Evolutionary conservation across 2,329 filamentous ascomycete genomes (phyloP), one percentile per base, ranked within the genome.

Genomic region (Colletotrichum gloeosporioides): DNA sequence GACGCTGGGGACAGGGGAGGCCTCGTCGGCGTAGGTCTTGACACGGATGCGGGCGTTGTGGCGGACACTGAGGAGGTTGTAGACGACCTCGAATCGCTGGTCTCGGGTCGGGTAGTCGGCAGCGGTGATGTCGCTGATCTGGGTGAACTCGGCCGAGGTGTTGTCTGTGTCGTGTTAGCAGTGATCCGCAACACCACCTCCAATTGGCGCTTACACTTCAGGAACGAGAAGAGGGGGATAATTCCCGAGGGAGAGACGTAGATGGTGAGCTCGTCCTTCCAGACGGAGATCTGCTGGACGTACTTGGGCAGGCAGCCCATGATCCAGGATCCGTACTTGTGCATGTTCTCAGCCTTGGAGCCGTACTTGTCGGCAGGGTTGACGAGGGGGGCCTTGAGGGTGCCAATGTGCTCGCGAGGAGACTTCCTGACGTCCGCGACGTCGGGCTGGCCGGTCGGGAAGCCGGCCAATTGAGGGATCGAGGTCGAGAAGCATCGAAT

Each of bases 1-100:
- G 80, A 98, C 90, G 85, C 95, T 98, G 55, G 97, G 97, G 0
- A 99, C 95, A 2, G 97, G 96, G 6, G 95, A 95, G 9, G 95
- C 95, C 89, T 99, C 97, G 83, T 99, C 96, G 81, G 96, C 96
- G 85, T 99, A 99, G 64, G 97, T 99, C 93, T 99, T 99, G 84
- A 99, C 96, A 77, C 97, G 93, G 86, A 99, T 97, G 80, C 97
- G 95, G 70, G 96, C 94, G 88, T 99, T 99, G 90, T 99, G 96
- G 80, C 97, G 94, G 82, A 99, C 94, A 80, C 95, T 98, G 78
- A 99, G 93, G 79, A 99, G 87, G 88, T 99, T 98, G 91, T 99
- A 99, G 80, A 99, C 96, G 78, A 99, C 91, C 89, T 99, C 97
- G 87, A 99, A 99, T 77, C 97, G 95, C 87, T 98, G 93, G 85